These are phyloP conservation scores for Linderniella brevidens DNA, from an alignment of 257 asterid species.

Conservation along the genomic window DNA sequence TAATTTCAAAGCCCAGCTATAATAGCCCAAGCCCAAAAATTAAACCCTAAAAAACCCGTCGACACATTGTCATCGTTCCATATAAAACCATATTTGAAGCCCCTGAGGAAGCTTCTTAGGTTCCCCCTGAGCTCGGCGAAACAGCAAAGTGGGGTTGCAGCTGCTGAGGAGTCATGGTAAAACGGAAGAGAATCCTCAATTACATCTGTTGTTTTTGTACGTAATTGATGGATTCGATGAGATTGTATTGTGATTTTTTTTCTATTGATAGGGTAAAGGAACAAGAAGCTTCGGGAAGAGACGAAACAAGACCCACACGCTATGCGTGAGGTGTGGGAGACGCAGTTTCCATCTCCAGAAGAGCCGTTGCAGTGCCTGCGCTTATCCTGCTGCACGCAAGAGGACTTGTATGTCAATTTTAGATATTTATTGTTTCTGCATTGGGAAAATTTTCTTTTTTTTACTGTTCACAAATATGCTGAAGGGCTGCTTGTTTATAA, in stretches of 20 bases:
- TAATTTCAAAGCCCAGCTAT: no score
- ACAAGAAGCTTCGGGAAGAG: slow-evolving; percentile 50
- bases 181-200: not conserved
- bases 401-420: slow-evolving; percentile 25
- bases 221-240: not conserved
- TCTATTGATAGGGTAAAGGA: slow-evolving; percentile 29
- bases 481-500: no score
- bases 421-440: not conserved
- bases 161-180: no score
- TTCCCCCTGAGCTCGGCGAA: no score
- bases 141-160: no score
- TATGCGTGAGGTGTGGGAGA: slow-evolving; percentile 43
- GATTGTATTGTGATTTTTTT: not conserved
- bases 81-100: no score
- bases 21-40: no score
- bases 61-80: no score
- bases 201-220: not conserved
- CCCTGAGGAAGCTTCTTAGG: no score
- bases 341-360: slow-evolving; percentile 48
- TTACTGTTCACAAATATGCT: no score
- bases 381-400: slow-evolving; percentile 43
- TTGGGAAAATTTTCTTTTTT: no score
- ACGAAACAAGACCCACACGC: slow-evolving; percentile 43
- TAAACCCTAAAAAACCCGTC: no score
- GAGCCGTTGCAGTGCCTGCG: slow-evolving; percentile 53